Evolutionary conservation across 2,329 filamentous ascomycete genomes (phyloP), one percentile per base, ranked within the genome.

Genomic region (Clonostachys byssicola): DNA sequence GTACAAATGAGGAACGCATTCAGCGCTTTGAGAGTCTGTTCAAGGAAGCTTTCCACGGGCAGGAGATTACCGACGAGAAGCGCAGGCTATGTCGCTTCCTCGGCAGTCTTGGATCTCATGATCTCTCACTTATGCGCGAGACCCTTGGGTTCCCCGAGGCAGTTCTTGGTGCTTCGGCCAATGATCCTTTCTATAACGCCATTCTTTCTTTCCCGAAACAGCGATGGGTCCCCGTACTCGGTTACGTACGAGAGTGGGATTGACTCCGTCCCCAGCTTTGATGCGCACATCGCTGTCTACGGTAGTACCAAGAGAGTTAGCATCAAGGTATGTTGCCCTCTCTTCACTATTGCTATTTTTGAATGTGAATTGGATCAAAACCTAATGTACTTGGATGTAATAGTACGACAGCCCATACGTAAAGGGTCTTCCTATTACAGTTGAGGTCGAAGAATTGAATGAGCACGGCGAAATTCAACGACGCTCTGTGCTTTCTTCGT

Each of bases 241-340:
- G 66, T 79, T 5, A 67, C 70, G 10, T 83, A 81, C 51, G 79
- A 83, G 52, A 72, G 69, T 1, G 78, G 79, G 0, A 68, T 80
- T 20, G 73, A 80, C 49, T 54, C 60, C 2, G 70, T 83, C 7
- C 75, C 78, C 0, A 52, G 60, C 5, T 78, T 78, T 50, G 75
- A 78, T 49, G 71, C 74, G 0, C 67, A 71, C 46, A 52, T 78
- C 5, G 70, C 68, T 5, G 60, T 83, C 0, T 82, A 78, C 49
- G 72, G 72, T 1, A 59, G 66, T 34, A 64, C 63, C 7, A 83
- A 82, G 62, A 69, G 70, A 0, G 71, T 83, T 2, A 67, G 61
- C 7, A 62, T 83, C 10, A 16, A 23, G 16, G 34, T 46, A 10
- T 33, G 12, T 13, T 39, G 10, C 34, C 13, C 30, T 44, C 43